Percentiles rank a stretch among this genome's conserved stretches.
Evolutionary conservation across 495 filamentous ascomycete genomes (phyloP).

Genomic region (Penicillium desertorum): DNA sequence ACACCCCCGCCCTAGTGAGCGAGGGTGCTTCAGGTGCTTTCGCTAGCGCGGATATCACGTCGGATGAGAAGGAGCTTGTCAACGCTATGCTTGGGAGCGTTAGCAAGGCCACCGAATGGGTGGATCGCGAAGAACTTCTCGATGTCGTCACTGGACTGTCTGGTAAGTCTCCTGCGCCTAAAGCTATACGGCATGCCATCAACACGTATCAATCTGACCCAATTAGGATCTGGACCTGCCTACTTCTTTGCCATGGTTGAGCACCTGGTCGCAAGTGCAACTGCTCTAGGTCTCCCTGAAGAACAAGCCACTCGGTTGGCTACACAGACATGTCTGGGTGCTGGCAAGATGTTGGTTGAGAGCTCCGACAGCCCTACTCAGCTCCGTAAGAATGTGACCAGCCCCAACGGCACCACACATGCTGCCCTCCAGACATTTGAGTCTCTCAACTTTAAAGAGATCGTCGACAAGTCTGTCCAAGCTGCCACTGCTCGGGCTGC

Average conservation of each 20-base stretch:
- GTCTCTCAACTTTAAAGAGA: conserved; percentile 34
- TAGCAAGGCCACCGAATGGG: conserved; percentile 43
- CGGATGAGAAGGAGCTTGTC: conserved; percentile 38
- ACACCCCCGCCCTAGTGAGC: conserved; percentile 41
- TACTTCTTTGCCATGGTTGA: conserved; percentile 51
- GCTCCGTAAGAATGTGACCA: conserved; percentile 47
- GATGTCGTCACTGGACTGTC: conserved; percentile 46
- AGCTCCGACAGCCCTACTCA: conserved; percentile 37
- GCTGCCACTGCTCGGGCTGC: conserved; percentile 39
- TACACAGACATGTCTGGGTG: conserved; percentile 44
- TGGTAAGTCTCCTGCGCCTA: conserved; percentile 25
- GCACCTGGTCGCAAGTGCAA: conserved; percentile 41
- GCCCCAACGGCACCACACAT: conserved; percentile 44
- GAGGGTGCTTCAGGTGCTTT: conserved; percentile 41
- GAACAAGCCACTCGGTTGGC: conserved; percentile 45
- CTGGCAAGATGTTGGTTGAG: conserved; percentile 43
- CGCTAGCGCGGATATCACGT: conserved; percentile 33
- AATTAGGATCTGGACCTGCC: conserved; percentile 41
- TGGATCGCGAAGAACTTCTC: conserved; percentile 41
- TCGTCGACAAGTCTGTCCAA: conserved; percentile 41
- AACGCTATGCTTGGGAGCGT: conserved; percentile 37
- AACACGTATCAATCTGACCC: background rate
- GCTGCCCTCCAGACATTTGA: conserved; percentile 43
- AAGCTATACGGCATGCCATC: background rate
- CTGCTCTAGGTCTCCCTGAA: conserved; percentile 35